A percentile compares a stretch with the other conserved stretches of the same genome.
phyloP scores from a whole-genome alignment of 176 grass and related monocot species.

The Carex parvula region DNA sequence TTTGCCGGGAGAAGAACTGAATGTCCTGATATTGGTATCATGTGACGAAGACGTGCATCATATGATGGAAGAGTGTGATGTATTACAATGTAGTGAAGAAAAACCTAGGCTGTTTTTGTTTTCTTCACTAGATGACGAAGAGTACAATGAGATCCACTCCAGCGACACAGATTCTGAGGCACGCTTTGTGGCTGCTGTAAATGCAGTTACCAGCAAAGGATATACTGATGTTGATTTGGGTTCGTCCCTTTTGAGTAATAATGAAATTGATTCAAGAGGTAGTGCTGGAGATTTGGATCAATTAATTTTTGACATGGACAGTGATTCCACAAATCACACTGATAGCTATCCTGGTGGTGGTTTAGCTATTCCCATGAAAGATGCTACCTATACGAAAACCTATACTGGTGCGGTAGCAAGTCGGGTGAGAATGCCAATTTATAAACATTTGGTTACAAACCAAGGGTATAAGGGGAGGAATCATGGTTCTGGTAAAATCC shows the following conservation, averaged over 20 bases:
- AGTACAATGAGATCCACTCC: constrained; percentile 30
- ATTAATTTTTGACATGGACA: constrained; percentile 31
- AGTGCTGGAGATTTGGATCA: constrained; percentile 35
- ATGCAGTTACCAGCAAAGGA: constrained; percentile 35
- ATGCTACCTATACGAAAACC: background rate
- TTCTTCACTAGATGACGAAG: constrained; percentile 37
- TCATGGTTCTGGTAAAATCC: constrained; percentile 1
- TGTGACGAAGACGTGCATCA: constrained; percentile 66
- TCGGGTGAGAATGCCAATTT: background rate
- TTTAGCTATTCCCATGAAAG: background rate
- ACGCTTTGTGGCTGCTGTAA: constrained; percentile 58
- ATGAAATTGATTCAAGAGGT: constrained; percentile 17
- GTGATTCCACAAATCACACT: constrained; percentile 3
- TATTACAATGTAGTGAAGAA: constrained; percentile 35
- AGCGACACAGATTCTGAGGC: constrained; percentile 42
- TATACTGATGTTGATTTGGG: background rate
- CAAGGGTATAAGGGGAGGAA: background rate
- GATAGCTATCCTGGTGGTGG: background rate
- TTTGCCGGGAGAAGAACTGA: constrained; percentile 61
- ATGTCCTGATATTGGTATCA: constrained; percentile 74
- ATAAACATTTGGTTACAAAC: background rate
- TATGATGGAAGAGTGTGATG: constrained; percentile 80
- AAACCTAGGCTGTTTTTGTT: constrained; percentile 75
- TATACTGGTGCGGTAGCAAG: background rate
- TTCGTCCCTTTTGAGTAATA: constrained; percentile 1